These are phyloP conservation scores for Botrytis aclada DNA, from an alignment of 2,329 filamentous ascomycete genomes.

Conservation along the genomic window DNA sequence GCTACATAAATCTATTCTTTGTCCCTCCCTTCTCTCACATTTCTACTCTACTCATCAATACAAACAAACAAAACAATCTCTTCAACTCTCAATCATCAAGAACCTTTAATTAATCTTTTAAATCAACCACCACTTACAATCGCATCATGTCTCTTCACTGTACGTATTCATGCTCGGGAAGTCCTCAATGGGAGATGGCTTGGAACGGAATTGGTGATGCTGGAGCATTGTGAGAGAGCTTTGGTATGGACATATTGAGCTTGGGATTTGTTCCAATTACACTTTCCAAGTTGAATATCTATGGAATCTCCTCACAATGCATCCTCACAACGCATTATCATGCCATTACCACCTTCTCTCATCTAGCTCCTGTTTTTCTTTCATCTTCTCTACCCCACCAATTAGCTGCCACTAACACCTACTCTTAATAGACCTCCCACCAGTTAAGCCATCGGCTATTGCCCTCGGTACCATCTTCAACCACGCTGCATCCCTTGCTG, in stretches of 20 bases:
- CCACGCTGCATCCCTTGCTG: conserved; percentile 83
- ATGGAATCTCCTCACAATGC: not conserved
- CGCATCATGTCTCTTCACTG: conserved; percentile 35
- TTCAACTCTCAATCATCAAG: conserved; percentile 19
- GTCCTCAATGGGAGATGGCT: not conserved
- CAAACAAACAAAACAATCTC: not conserved
- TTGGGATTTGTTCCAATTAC: not conserved
- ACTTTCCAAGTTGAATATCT: not conserved
- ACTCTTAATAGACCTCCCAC: conserved; percentile 52
- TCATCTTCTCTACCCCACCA: not conserved
- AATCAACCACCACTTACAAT: conserved; percentile 20
- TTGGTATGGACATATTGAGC: not conserved
- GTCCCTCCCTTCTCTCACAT: not conserved
- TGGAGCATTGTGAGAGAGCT: not conserved
- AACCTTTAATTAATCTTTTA: conserved; percentile 13
- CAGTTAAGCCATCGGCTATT: conserved; percentile 97
- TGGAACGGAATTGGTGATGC: not conserved
- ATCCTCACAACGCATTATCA: not conserved
- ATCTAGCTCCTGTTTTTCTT: not conserved
- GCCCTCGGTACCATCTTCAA: conserved; percentile 95
- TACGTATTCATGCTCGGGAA: conserved; percentile 22
- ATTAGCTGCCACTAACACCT: conserved; percentile 5
- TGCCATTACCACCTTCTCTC: conserved; percentile 8
- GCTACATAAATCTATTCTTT: conserved; percentile 11
- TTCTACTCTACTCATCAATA: not conserved